These are phyloP conservation scores for Aspergillus cristatus DNA, from an alignment of 495 filamentous ascomycete species.

Conservation along the genomic window DNA sequence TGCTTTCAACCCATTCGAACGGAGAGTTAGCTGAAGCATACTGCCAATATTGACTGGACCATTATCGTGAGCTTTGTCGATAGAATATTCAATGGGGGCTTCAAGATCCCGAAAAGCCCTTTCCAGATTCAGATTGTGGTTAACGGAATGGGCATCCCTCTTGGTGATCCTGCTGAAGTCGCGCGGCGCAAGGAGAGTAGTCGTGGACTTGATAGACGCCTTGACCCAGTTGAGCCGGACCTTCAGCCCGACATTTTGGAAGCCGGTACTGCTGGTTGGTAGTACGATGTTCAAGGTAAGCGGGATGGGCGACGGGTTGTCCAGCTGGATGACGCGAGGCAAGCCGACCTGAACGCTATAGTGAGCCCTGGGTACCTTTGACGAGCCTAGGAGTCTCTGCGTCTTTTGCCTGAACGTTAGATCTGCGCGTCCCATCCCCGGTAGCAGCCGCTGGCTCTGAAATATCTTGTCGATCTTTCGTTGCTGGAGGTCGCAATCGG, in stretches of 20 bases:
- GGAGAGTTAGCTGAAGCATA: conserved; percentile 8
- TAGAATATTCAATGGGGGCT: conserved; percentile 2
- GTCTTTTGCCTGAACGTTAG: conserved; percentile 13
- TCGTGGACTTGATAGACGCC: conserved; percentile 3
- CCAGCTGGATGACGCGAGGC: conserved; percentile 7
- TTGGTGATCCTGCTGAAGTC: conserved; percentile 1
- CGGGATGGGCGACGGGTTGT: conserved; percentile 7
- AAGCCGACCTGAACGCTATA: conserved; percentile 4
- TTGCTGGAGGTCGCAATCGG: neutral
- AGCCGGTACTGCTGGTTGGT: conserved; percentile 3
- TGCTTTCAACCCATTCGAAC: conserved; percentile 2
- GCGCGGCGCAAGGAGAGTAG: conserved; percentile 3
- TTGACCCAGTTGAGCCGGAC: conserved; percentile 9
- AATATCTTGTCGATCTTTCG: neutral
- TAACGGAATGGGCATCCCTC: neutral
- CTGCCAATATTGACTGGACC: conserved; percentile 9
- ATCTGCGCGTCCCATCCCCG: conserved; percentile 11
- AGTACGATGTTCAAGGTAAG: conserved; percentile 7
- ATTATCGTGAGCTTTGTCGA: conserved; percentile 4
- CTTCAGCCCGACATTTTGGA: conserved; percentile 6
- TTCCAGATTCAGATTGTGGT: conserved; percentile 3
- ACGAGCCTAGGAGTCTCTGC: conserved; percentile 10
- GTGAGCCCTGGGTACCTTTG: conserved; percentile 10
- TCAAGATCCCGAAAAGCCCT: conserved; percentile 4
- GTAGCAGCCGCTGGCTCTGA: conserved; percentile 10